These are phyloP conservation scores for Phialophora chinensis DNA, from an alignment of 2,329 filamentous ascomycete species.

Conservation along the genomic window DNA sequence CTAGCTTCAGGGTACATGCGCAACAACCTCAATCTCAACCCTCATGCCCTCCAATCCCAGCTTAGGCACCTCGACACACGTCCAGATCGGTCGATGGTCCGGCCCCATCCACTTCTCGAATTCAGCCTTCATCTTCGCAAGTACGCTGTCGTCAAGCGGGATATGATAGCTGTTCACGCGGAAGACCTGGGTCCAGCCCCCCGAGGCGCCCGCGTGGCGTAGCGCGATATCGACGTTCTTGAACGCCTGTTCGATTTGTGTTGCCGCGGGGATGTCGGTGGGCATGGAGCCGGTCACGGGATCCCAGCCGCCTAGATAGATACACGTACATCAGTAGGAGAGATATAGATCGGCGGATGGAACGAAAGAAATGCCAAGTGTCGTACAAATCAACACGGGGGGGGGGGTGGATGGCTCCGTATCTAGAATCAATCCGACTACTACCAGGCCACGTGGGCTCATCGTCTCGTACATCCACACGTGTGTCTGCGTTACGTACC, in stretches of 20 bases:
- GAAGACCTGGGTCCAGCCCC: slow-evolving; percentile 63
- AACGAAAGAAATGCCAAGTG: not conserved
- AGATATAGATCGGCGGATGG: not conserved
- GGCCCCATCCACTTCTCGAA: slow-evolving; percentile 55
- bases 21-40: slow-evolving; percentile 65
- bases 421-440: no score
- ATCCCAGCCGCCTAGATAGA: slow-evolving; percentile 14
- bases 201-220: slow-evolving; percentile 57
- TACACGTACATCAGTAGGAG: no score
- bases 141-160: slow-evolving; percentile 49
- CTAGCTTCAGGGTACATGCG: slow-evolving; percentile 45
- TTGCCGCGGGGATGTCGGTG: not conserved
- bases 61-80: slow-evolving; percentile 57
- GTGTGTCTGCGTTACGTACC: slow-evolving; percentile 42
- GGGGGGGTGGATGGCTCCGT: no score
- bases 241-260: slow-evolving; percentile 62
- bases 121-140: slow-evolving; percentile 52
- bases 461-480: no score
- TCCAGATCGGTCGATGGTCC: slow-evolving; percentile 60
- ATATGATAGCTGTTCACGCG: slow-evolving; percentile 56
- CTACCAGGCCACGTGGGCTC: no score
- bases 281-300: not conserved
- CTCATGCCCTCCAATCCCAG: slow-evolving; percentile 59
- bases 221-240: slow-evolving; percentile 61
- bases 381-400: not conserved